These are phyloP conservation scores for Chalciporus piperatus DNA, from an alignment of 768 basidiomycete genomes.

Conservation along the genomic window DNA sequence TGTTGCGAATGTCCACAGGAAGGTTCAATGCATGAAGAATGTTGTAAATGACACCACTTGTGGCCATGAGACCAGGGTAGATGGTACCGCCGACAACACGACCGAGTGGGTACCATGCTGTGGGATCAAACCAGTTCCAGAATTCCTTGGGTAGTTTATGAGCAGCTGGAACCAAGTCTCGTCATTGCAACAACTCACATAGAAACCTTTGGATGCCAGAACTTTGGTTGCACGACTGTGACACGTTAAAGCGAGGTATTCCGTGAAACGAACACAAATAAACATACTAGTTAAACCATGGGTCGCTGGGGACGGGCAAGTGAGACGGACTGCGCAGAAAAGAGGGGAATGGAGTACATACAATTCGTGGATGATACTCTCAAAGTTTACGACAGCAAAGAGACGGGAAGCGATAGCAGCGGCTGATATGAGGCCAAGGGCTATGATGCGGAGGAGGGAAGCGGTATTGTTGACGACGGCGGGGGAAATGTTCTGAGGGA, in stretches of 20 bases:
- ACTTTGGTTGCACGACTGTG: slow-evolving; percentile 88
- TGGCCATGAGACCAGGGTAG: slow-evolving; percentile 98
- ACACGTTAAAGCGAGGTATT: slow-evolving; percentile 1
- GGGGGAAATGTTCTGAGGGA: slow-evolving; percentile 68
- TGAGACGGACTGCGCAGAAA: neutral
- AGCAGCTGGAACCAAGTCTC: neutral
- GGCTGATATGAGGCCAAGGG: slow-evolving; percentile 86
- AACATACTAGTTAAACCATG: slow-evolving; percentile 98
- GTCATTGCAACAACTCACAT: slow-evolving; percentile 53
- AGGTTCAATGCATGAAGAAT: slow-evolving; percentile 83
- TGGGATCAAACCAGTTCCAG: slow-evolving; percentile 99
- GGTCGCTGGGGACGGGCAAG: slow-evolving; percentile 58
- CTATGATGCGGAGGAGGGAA: slow-evolving; percentile 86
- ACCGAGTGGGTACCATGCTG: slow-evolving; percentile 98
- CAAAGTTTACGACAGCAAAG: slow-evolving; percentile 97
- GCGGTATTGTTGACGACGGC: slow-evolving; percentile 82
- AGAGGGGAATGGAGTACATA: slow-evolving; percentile 39
- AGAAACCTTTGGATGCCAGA: slow-evolving; percentile 90
- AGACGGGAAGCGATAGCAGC: slow-evolving; percentile 94
- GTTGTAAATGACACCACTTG: slow-evolving; percentile 96
- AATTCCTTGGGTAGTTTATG: slow-evolving; percentile 68
- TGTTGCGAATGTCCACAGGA: slow-evolving; percentile 95
- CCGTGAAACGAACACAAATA: neutral
- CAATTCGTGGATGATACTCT: slow-evolving; percentile 99
- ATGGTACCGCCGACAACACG: slow-evolving; percentile 98